Base-by-base conservation (phyloP, 495 filamentous ascomycete genomes). In the Jackrogersella multiformis region DNA sequence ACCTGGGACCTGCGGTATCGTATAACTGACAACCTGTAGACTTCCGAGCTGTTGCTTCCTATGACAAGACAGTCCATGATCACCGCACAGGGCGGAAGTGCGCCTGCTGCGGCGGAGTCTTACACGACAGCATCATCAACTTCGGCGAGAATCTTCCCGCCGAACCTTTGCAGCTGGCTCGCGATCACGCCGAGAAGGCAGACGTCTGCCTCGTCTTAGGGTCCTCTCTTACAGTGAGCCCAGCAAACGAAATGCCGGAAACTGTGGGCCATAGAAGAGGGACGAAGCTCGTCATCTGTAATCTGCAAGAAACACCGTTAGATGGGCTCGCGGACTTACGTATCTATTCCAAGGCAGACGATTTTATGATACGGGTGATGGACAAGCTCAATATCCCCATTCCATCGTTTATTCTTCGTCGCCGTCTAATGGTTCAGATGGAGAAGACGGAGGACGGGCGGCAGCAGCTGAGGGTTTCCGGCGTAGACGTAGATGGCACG, bases 31-130 rank as follows among this genome's bases (percentile, higher is more conserved):
- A 23, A 21, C 1, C 10, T 0, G 16, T 13, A 80, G 80, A 82
- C 36, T 80, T 80, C 61, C 79, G 78, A 15, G 81, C 79, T 13
- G 80, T 82, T 8, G 76, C 79, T 4, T 71, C 72, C 1, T 79
- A 82, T 67, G 72, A 77, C 23, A 80, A 75, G 48, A 73, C 75
- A 3, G 69, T 78, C 32, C 74, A 73, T 41, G 79, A 82, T 41
- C 81, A 81, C 60, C 79, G 80, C 41, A 83, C 79, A 2, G 77
- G 78, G 8, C 77, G 79, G 5, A 79, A 79, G 54, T 82, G 78
- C 55, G 66, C 68, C 13, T 16, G 54, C 13, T 80, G 79, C 64
- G 56, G 59, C 15, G 78, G 77, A 4, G 38, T 44, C 2, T 68
- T 83, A 1, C 70, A 72, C 20, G 81, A 83, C 55, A 82, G 56